Evolutionary conservation across 106 monocot genomes (phyloP).

Genomic region (Allium cepa): DNA sequence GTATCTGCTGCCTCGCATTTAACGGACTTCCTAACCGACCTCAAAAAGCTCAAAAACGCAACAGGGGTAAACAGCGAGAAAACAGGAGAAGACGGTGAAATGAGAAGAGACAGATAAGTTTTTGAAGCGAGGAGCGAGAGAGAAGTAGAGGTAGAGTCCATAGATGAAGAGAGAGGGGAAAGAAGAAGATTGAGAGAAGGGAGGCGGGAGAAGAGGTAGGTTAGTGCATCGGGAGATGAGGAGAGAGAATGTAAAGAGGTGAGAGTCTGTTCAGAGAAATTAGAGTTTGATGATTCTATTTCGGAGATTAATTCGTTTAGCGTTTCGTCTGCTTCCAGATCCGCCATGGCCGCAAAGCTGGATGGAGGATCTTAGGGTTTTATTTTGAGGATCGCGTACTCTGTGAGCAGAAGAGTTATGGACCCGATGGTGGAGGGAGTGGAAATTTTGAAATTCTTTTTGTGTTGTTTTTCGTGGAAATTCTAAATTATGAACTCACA

Average conservation of each 20-base stretch:
- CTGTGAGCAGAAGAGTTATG: background rate
- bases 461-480: background rate
- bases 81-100: conserved; percentile 52
- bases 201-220: conserved; percentile 26
- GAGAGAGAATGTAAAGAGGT: conserved; percentile 28
- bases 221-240: conserved; percentile 11
- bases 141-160: conserved; percentile 34
- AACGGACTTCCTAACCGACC: conserved; percentile 56
- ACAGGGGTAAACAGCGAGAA: conserved; percentile 60
- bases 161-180: conserved; percentile 34
- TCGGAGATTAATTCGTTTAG: conserved; percentile 20
- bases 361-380: background rate
- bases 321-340: conserved; percentile 18
- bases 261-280: conserved; percentile 22
- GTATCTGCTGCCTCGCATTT: conserved; percentile 5
- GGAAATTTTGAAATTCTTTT: background rate
- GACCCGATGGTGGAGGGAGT: background rate
- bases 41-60: conserved; percentile 64
- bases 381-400: background rate
- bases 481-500: no score
- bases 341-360: conserved; percentile 25
- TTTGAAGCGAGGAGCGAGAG: conserved; percentile 50
- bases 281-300: conserved; percentile 14
- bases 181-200: conserved; percentile 42
- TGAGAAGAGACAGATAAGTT: conserved; percentile 60